phyloP scores from a whole-genome alignment of 768 basidiomycete genomes.

The Lactarius sp. region DNA sequence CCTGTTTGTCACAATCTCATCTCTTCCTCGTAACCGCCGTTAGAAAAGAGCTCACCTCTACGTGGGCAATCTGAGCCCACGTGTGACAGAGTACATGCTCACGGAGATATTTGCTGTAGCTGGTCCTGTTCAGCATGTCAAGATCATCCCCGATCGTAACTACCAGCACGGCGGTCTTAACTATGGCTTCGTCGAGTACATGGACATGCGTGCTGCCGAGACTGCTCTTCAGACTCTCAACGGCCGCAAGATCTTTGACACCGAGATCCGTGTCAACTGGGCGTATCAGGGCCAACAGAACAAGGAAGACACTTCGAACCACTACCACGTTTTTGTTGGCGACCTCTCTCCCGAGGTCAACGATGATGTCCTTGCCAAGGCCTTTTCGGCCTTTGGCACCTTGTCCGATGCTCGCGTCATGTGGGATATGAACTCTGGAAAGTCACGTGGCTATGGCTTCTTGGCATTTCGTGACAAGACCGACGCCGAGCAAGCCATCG shows the following conservation, averaged over 20 bases:
- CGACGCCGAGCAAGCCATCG: conserved; percentile 98
- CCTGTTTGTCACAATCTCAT: conserved; percentile 14
- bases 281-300: conserved; percentile 98
- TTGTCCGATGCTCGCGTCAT: conserved; percentile 97
- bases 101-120: conserved; percentile 96
- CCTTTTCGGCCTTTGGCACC: conserved; percentile 94
- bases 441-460: conserved; percentile 97
- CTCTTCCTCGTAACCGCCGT: conserved; percentile 22
- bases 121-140: conserved; percentile 96
- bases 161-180: conserved; percentile 99
- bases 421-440: conserved; percentile 99
- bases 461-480: conserved; percentile 98
- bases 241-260: conserved; percentile 99
- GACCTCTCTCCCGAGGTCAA: conserved; percentile 99
- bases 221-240: conserved; percentile 98
- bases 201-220: conserved; percentile 97
- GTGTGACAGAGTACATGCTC: conserved; percentile 99
- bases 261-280: conserved; percentile 99
- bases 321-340: conserved; percentile 99
- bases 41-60: conserved; percentile 96
- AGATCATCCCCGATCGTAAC: conserved; percentile 99
- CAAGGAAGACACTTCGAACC: conserved; percentile 97
- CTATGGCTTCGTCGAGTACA: conserved; percentile 99
- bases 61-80: conserved; percentile 94
- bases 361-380: conserved; percentile 93